Conservation (phyloP, 495 filamentous ascomycete genomes). For the Aspergillus haitiensis region DNA sequence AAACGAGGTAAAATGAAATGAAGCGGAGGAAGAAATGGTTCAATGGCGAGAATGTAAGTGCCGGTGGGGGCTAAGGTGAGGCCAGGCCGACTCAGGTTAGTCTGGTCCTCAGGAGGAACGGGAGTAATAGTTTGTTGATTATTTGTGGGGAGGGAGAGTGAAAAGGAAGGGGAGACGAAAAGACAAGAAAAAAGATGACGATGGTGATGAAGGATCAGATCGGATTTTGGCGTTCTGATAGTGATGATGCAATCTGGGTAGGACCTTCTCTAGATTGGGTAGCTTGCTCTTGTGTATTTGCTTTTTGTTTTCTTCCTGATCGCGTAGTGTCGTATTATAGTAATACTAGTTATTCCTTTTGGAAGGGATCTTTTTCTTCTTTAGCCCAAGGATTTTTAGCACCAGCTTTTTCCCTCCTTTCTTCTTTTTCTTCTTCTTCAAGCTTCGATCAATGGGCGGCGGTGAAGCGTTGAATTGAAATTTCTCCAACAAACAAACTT, state of each 20-base stretch:
- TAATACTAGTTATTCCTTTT: no score
- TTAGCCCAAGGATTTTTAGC: no score
- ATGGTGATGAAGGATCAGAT: not conserved
- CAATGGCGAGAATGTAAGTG: slow-evolving; percentile 13
- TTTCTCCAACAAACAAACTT: not conserved
- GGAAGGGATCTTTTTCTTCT: no score
- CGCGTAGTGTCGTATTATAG: no score
- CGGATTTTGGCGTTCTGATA: no score
- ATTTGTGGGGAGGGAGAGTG: slow-evolving; percentile 19
- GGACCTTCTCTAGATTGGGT: no score
- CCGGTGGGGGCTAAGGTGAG: slow-evolving; percentile 19
- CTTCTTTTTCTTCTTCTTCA: not conserved
- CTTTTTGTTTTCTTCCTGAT: no score
- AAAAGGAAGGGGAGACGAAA: not conserved
- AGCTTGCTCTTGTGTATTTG: no score
- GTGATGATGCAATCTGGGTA: no score
- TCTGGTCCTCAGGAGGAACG: not conserved
- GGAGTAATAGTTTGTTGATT: slow-evolving; percentile 5
- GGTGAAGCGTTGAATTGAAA: slow-evolving; percentile 1
- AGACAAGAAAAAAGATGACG: no score
- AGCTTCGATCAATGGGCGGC: not conserved
- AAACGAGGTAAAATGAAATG: slow-evolving; percentile 14
- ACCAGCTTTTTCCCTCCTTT: not conserved
- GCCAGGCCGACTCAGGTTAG: slow-evolving; percentile 20
- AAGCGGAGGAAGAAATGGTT: slow-evolving; percentile 16